Percentiles rank a stretch among this genome's conserved stretches.
Conservation (phyloP, 352 stramenopile species). For the Phytophthora citricola region DNA sequence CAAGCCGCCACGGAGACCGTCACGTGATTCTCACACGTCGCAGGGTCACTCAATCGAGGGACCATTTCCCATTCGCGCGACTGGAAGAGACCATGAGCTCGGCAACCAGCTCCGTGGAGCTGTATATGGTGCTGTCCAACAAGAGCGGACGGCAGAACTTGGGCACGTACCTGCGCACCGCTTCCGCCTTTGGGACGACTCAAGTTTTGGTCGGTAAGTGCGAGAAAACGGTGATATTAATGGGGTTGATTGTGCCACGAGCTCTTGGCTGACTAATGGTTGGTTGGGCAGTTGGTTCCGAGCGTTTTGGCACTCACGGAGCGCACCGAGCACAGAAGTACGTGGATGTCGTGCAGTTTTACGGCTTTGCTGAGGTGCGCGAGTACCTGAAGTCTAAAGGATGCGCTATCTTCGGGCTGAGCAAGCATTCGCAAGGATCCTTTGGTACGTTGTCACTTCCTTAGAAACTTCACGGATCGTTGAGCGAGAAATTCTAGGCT, state of each 20-base stretch:
- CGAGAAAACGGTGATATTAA: neutral
- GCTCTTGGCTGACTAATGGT: conserved; percentile 6
- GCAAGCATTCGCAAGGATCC: conserved; percentile 21
- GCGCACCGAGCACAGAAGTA: conserved; percentile 85
- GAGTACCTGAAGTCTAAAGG: conserved; percentile 61
- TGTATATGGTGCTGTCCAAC: conserved; percentile 84
- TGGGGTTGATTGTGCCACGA: conserved; percentile 7
- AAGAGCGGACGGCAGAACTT: conserved; percentile 77
- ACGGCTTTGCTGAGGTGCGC: conserved; percentile 67
- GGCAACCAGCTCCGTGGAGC: conserved; percentile 31
- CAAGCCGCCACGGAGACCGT: conserved; percentile 43
- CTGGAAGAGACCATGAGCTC: conserved; percentile 31
- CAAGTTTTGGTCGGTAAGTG: conserved; percentile 78
- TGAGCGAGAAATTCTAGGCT: conserved; percentile 7
- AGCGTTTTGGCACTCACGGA: conserved; percentile 82
- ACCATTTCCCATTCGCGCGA: conserved; percentile 8
- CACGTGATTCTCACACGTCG: conserved; percentile 38
- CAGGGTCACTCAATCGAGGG: conserved; percentile 33
- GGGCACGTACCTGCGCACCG: conserved; percentile 79
- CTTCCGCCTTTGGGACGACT: conserved; percentile 71
- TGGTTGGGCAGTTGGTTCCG: conserved; percentile 60
- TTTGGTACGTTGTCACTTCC: conserved; percentile 32
- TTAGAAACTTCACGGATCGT: conserved; percentile 3
- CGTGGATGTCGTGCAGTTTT: conserved; percentile 75
- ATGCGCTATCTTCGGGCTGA: conserved; percentile 72